Base-by-base conservation (phyloP, 306 rosid species). In the Trifolium dubium region DNA sequence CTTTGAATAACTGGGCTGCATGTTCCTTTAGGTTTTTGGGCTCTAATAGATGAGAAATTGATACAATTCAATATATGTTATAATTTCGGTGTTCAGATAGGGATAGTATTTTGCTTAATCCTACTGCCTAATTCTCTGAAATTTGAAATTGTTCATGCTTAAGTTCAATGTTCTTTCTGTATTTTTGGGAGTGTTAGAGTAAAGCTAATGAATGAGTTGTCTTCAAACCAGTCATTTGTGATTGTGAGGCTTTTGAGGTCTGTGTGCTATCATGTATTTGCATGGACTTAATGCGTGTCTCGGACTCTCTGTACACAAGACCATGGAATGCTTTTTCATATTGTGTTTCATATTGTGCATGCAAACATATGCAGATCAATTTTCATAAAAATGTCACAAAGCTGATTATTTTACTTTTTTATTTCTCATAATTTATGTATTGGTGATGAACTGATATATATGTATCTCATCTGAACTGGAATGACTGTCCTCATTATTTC, bases 61-160 rank as follows among this genome's bases (percentile, higher is more conserved):
- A 31, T 58, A 15, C 37, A n/a, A 49, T 49, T 68, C 32, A 44
- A 46, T 30, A 1, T 7, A 19, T 62, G 43, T 14, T 53, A 41
- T 67, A 44, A 40, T 67, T 8, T 7, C 1, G 10, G 23, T 49
- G 55, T 61, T 44, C 56, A 58, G 68, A 41, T 6, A 51, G 13
- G 49, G 69, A 70, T 29, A 49, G 39, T 71, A 58, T 80, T n/a
- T 89, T 88, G 53, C 83, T 89, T 70, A 85, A 84, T 49, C 54
- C 8, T 46, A 47, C 54, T 55, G 30, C 44, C 35, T 9, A 64
- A 54, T 74, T 54, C 59, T 40, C 60, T 11, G 47, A 46, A 35
- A 78, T 71, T 17, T 69, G 67, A 55, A 19, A 47, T 49, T 39
- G 58, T 58, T 73, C n/a, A 2, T 68, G 55, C 30, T 65, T 73